Base-by-base conservation (phyloP, 2,329 filamentous ascomycete species). In the Fusarium lyarnte region DNA sequence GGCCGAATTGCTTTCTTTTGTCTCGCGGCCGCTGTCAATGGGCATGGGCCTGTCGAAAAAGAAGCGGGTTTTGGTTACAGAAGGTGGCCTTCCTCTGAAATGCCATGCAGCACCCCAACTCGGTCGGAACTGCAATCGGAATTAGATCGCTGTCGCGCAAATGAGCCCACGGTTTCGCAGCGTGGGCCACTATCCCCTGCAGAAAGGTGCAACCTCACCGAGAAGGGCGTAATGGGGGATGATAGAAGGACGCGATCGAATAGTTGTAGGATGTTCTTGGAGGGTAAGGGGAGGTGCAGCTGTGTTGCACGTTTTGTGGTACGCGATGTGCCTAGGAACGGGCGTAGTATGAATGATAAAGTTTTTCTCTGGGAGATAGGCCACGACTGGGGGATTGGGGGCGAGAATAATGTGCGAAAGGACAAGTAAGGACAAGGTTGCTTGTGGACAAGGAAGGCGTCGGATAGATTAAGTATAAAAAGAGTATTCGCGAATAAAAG, bases 91-190 rank as follows among this genome's bases (percentile, higher is more conserved):
- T 29, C 8, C 27, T 29, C 27, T 29, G 27, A 29, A 65, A 61
- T 73, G 58, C 49, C 54, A 71, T 70, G 55, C 67, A 61, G 46
- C 64, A 69, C 72, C 73, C 71, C 74, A 66, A 36, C 47, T 38
- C 64, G 59, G 63, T 66, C 38, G 61, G n/a, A 66, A 55, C 47
- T 42, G 43, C 61, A 67, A 43, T 61, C 36, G 33, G 35, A 61
- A 38, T 53, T 29, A 27, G 35, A 39, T 58, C 33, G 52, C 63
- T 57, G 70, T 70, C 53, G 66, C 62, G 74, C 59, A 66, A 75
- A 75, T 76, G 73, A 76, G 74, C 72, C 70, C 67, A 76, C 69
- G 67, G 54, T 62, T 67, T 66, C 43, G 51, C 57, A 58, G 63
- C 60, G 73, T 46, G 41, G 38, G 60, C 54, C 58, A 47, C 43